Evolutionary conservation across 331 rosid species (phyloP).

Genomic region (Ulmus americana): DNA sequence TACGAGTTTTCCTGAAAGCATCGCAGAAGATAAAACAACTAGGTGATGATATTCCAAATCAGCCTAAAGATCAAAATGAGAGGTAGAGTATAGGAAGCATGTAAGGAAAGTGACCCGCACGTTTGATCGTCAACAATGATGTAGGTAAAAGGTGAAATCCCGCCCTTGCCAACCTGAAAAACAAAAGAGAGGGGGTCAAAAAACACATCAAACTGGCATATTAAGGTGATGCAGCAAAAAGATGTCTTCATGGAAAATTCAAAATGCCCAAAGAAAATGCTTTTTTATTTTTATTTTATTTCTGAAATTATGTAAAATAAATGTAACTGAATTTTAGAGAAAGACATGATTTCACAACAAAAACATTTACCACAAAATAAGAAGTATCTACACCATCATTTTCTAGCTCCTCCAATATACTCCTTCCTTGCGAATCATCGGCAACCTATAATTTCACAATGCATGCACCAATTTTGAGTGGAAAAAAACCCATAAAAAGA

Average conservation of each 20-base stretch:
- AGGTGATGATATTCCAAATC: background rate
- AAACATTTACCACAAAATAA: conserved; percentile 46
- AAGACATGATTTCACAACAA: background rate
- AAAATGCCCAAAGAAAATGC: background rate
- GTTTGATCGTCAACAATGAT: conserved; percentile 50
- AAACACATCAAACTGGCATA: background rate
- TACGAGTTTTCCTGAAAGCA: conserved; percentile 73
- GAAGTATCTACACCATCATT: conserved; percentile 79
- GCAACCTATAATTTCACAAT: conserved; percentile 55
- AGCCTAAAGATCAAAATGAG: background rate
- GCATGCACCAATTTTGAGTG: background rate
- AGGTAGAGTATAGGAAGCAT: conserved; percentile 1
- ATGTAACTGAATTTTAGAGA: no score
- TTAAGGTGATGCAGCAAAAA: no score
- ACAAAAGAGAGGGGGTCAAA: conserved; percentile 16
- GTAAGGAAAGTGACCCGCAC: conserved; percentile 23
- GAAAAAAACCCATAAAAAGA: background rate
- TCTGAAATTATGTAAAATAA: background rate
- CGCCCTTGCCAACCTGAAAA: conserved; percentile 74
- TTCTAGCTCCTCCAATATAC: conserved; percentile 58
- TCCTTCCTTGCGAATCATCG: conserved; percentile 64
- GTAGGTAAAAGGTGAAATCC: conserved; percentile 73
- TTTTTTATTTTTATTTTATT: background rate
- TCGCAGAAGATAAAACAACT: conserved; percentile 9
- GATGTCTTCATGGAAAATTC: no score